These are phyloP conservation scores for Trichoderma gracile DNA, from an alignment of 2,329 filamentous ascomycete genomes.

Conservation along the genomic window DNA sequence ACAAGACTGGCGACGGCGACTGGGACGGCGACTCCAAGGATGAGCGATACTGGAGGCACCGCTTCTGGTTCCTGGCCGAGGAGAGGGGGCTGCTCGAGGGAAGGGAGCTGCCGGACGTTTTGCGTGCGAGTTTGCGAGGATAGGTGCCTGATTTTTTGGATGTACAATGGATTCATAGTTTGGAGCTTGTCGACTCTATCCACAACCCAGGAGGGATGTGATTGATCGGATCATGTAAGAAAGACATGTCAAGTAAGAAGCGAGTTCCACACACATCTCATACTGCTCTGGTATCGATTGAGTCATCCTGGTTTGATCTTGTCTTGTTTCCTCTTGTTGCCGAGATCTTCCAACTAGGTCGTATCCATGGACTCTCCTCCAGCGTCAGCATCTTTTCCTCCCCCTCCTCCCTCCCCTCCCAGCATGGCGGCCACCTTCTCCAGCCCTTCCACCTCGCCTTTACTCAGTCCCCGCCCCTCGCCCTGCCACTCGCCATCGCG, in stretches of 20 bases:
- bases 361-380: conserved; percentile 33
- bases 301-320: not conserved
- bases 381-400: conserved; percentile 24
- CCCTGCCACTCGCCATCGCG: conserved; percentile 66
- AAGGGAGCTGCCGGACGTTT: conserved; percentile 29
- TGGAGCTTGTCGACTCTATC: not conserved
- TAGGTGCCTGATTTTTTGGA: not conserved
- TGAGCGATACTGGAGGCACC: conserved; percentile 48
- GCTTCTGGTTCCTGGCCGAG: conserved; percentile 52
- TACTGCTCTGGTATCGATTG: too few relatives aligned
- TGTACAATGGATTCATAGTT: not conserved
- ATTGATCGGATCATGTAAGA: too few relatives aligned
- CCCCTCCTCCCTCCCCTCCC: conserved; percentile 31
- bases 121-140: conserved; percentile 27
- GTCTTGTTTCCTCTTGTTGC: not conserved
- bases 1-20: conserved; percentile 30
- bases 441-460: conserved; percentile 58
- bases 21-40: conserved; percentile 26
- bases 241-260: too few relatives aligned
- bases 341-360: conserved; percentile 27
- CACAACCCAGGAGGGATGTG: too few relatives aligned
- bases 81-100: conserved; percentile 42
- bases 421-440: conserved; percentile 53
- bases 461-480: conserved; percentile 50
- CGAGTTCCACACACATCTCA: not conserved